These are phyloP conservation scores for Fraxinus xanthoxyloides DNA, from an alignment of 305 asterid genomes.

Conservation along the genomic window DNA sequence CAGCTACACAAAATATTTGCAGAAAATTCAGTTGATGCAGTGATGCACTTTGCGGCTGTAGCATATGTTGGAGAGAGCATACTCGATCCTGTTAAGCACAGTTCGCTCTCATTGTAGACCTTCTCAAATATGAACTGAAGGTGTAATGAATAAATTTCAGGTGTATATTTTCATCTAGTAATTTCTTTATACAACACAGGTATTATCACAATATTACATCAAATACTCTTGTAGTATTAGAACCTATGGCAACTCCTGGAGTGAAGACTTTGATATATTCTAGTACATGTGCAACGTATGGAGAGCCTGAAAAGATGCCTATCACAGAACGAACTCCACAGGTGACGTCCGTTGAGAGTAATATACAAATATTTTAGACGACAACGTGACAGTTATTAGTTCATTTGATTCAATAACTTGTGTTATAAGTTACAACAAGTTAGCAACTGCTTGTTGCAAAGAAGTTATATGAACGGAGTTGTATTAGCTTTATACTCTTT, in stretches of 20 bases:
- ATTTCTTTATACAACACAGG: constrained; percentile 57
- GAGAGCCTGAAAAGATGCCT: constrained; percentile 95
- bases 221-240: constrained; percentile 77
- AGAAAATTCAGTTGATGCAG: constrained; percentile 89
- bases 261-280: constrained; percentile 86
- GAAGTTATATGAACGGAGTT: no score
- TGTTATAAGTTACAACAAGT: no score
- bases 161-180: no score
- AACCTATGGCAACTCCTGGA: constrained; percentile 80
- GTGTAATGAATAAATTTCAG: no score
- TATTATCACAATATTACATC: constrained; percentile 96
- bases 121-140: no score
- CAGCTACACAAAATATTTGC: constrained; percentile 74
- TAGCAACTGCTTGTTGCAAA: no score
- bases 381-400: no score
- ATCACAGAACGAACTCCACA: constrained; percentile 89
- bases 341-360: no score
- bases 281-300: constrained; percentile 95
- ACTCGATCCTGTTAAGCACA: constrained; percentile 64
- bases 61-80: constrained; percentile 99
- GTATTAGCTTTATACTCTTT: no score
- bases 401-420: no score
- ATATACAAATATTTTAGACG: no score
- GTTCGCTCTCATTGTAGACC: no score
- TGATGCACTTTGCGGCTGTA: constrained; percentile 96